These are phyloP conservation scores for Cadophora malorum DNA, from an alignment of 2,329 filamentous ascomycete genomes.

Conservation along the genomic window DNA sequence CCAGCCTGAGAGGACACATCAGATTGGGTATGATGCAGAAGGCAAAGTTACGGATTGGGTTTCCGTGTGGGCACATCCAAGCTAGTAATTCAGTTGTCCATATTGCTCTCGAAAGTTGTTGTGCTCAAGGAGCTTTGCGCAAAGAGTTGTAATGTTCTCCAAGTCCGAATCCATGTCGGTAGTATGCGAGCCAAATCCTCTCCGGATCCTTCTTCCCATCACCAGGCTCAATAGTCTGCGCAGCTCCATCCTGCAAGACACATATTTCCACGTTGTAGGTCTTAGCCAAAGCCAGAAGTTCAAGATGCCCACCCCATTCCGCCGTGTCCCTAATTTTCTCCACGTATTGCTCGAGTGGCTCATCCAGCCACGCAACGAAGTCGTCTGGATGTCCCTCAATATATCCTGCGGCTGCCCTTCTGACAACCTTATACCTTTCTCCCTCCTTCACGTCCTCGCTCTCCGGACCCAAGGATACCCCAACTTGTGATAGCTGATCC, in stretches of 20 bases:
- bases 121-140: conserved; percentile 48
- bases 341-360: conserved; percentile 75
- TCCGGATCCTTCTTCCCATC: conserved; percentile 52
- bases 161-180: conserved; percentile 89
- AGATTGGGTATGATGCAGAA: conserved; percentile 52
- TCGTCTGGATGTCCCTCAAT: conserved; percentile 78
- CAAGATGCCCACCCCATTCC: conserved; percentile 95
- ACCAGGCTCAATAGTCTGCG: conserved; percentile 73
- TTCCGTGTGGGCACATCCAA: conserved; percentile 56
- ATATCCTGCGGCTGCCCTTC: conserved; percentile 76
- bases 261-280: conserved; percentile 81
- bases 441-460: conserved; percentile 44
- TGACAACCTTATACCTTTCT: conserved; percentile 68
- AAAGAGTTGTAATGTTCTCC: conserved; percentile 98
- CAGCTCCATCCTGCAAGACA: conserved; percentile 83
- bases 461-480: conserved; percentile 51
- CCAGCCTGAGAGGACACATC: conserved; percentile 58
- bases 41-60: conserved; percentile 59
- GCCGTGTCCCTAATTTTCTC: conserved; percentile 82
- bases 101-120: neutral
- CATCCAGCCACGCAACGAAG: conserved; percentile 87
- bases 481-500: conserved; percentile 72
- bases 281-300: conserved; percentile 83
- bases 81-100: conserved; percentile 20
- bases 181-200: conserved; percentile 89